Conservation (phyloP, 306 rosid genomes). For the Quercus parvula region DNA sequence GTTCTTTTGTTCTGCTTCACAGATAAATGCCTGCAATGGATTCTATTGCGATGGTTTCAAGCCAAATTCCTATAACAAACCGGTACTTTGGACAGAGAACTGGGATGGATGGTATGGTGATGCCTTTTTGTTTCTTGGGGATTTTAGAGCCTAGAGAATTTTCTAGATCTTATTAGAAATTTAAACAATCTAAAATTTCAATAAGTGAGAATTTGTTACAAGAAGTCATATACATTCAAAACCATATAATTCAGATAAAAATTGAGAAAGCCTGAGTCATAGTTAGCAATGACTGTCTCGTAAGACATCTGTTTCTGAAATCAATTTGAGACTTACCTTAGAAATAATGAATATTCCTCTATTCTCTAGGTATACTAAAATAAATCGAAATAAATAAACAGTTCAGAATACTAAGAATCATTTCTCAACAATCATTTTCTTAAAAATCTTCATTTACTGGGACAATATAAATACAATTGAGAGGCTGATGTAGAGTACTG, state of each 20-base stretch:
- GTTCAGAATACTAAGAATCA: too few relatives aligned
- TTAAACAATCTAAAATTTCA: neutral
- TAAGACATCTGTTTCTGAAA: too few relatives aligned
- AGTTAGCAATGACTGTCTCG: too few relatives aligned
- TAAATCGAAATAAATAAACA: too few relatives aligned
- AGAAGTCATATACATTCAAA: neutral
- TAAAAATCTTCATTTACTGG: too few relatives aligned
- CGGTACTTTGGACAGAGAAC: conserved; percentile 81
- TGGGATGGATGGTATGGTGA: conserved; percentile 95
- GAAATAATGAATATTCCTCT: too few relatives aligned
- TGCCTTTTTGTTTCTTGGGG: neutral
- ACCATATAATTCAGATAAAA: neutral
- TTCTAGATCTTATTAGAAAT: neutral
- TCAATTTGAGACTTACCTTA: too few relatives aligned
- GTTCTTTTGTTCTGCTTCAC: conserved; percentile 24
- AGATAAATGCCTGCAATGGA: conserved; percentile 93
- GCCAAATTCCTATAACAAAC: conserved; percentile 74
- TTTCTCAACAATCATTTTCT: too few relatives aligned
- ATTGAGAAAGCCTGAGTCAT: neutral
- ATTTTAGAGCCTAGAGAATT: neutral
- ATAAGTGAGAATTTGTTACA: neutral
- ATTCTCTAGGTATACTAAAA: too few relatives aligned
- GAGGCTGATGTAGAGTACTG: too few relatives aligned
- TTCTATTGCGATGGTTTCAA: conserved; percentile 93
- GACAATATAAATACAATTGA: too few relatives aligned